phyloP scores from a whole-genome alignment of 208 protist genomes.

The Leishmania guyanensis region DNA sequence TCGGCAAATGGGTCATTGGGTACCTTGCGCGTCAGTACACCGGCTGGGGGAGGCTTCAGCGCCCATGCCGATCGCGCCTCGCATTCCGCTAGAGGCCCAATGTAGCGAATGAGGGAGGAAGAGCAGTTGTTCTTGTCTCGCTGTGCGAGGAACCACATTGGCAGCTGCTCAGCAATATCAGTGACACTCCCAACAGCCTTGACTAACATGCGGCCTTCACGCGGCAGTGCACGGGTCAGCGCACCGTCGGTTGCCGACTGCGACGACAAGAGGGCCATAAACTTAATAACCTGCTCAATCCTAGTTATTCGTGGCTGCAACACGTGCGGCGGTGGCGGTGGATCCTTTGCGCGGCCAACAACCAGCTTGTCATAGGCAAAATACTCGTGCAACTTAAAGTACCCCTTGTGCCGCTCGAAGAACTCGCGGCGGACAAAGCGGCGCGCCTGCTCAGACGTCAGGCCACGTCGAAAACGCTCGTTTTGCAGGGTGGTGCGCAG shows the following conservation, averaged over 20 bases:
- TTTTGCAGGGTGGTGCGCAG: constrained; percentile 5
- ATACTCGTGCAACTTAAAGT: constrained; percentile 26
- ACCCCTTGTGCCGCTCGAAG: constrained; percentile 6
- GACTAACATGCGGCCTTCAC: constrained; percentile 48
- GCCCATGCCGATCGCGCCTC: constrained; percentile 11
- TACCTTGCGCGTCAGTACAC: constrained; percentile 33
- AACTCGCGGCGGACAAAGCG: constrained; percentile 50
- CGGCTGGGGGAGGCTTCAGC: constrained; percentile 5
- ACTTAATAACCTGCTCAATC: constrained; percentile 59
- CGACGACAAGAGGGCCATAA: constrained; percentile 65
- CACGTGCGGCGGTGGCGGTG: constrained; percentile 30
- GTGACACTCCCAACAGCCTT: constrained; percentile 49
- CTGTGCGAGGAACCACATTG: constrained; percentile 83
- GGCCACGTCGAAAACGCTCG: neutral
- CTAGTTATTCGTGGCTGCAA: constrained; percentile 44
- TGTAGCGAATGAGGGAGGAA: constrained; percentile 77
- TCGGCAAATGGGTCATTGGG: constrained; percentile 32
- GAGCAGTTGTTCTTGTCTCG: constrained; percentile 41
- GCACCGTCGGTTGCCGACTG: constrained; percentile 44
- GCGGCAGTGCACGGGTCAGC: constrained; percentile 45
- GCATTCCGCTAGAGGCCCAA: constrained; percentile 38
- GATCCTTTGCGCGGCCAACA: constrained; percentile 37
- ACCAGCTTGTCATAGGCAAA: constrained; percentile 39
- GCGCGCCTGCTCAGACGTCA: constrained; percentile 11
- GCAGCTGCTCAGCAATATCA: constrained; percentile 66